Percentiles rank a stretch among this genome's conserved stretches.
Conservation (phyloP, 331 rosid genomes). For the Prunus yedoensis region DNA sequence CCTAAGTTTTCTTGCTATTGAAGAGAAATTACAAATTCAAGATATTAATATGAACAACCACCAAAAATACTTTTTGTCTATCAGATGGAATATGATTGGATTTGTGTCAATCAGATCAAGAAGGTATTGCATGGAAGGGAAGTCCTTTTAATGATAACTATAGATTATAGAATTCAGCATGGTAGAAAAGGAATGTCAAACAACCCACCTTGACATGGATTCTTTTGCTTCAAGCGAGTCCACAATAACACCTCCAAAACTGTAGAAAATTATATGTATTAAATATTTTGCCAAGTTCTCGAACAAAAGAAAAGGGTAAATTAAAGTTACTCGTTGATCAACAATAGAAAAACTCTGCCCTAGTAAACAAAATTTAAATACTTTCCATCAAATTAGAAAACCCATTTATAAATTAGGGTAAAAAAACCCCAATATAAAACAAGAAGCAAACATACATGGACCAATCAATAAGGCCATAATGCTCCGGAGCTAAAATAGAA, state of each 20-base stretch:
- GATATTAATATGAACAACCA: background rate
- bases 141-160: slow-evolving; percentile 12
- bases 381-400: background rate
- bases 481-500: slow-evolving; percentile 51
- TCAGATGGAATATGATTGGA: background rate
- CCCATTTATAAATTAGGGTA: background rate
- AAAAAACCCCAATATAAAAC: slow-evolving; percentile 1
- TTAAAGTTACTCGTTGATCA: background rate
- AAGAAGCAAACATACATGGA: slow-evolving; percentile 61
- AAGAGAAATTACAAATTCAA: background rate
- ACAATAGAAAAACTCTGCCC: slow-evolving; percentile 12
- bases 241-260: slow-evolving; percentile 81
- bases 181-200: slow-evolving; percentile 27
- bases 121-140: slow-evolving; percentile 1
- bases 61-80: background rate
- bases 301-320: slow-evolving; percentile 9
- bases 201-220: slow-evolving; percentile 75
- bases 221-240: slow-evolving; percentile 74
- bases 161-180: background rate
- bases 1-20: background rate
- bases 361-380: background rate
- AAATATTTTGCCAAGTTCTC: slow-evolving; percentile 14
- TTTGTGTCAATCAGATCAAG: slow-evolving; percentile 2
- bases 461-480: slow-evolving; percentile 68
- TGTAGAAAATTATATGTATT: slow-evolving; percentile 32